A percentile compares a stretch with the other conserved stretches of the same genome.
These are phyloP conservation scores for Diaporthe caulivora DNA, from an alignment of 2,329 filamentous ascomycete species.

Conservation along the genomic window DNA sequence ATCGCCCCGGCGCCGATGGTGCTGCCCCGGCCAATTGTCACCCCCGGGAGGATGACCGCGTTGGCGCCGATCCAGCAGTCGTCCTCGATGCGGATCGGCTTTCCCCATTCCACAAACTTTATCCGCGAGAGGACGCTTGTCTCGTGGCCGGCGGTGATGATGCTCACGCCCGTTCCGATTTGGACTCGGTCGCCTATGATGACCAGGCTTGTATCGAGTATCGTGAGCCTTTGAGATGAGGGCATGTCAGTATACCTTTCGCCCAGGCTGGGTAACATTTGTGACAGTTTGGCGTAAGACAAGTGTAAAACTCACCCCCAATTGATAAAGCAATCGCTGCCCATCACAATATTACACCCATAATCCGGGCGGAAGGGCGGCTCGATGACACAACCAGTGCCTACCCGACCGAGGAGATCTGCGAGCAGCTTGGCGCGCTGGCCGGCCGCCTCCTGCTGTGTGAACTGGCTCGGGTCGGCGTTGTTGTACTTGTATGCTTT, in stretches of 20 bases:
- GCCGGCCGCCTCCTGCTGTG: slow-evolving; percentile 45
- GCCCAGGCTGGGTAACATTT: no score
- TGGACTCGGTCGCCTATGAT: slow-evolving; percentile 78
- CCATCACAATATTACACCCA: slow-evolving; percentile 69
- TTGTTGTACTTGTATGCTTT: slow-evolving; percentile 70
- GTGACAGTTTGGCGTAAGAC: no score
- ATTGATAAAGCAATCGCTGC: background rate
- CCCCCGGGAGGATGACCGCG: slow-evolving; percentile 78
- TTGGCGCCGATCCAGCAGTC: slow-evolving; percentile 86
- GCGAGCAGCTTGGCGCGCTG: slow-evolving; percentile 59
- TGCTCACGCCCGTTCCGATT: slow-evolving; percentile 77
- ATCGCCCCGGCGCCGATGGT: slow-evolving; percentile 85
- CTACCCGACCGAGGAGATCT: slow-evolving; percentile 63
- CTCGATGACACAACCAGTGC: slow-evolving; percentile 68
- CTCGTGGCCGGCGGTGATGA: slow-evolving; percentile 80
- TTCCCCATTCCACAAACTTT: slow-evolving; percentile 69
- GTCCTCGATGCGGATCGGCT: slow-evolving; percentile 79
- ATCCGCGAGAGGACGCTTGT: slow-evolving; percentile 65
- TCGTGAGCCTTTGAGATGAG: slow-evolving; percentile 56
- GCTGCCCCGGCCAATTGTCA: slow-evolving; percentile 80
- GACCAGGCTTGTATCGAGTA: slow-evolving; percentile 79
- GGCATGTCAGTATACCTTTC: background rate
- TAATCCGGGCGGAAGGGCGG: slow-evolving; percentile 74
- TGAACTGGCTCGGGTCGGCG: slow-evolving; percentile 56
- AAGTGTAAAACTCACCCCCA: background rate